Evolutionary conservation across 441 rosid genomes (phyloP), one percentile per base, ranked within the genome.

Genomic region (Populus hybrid): DNA sequence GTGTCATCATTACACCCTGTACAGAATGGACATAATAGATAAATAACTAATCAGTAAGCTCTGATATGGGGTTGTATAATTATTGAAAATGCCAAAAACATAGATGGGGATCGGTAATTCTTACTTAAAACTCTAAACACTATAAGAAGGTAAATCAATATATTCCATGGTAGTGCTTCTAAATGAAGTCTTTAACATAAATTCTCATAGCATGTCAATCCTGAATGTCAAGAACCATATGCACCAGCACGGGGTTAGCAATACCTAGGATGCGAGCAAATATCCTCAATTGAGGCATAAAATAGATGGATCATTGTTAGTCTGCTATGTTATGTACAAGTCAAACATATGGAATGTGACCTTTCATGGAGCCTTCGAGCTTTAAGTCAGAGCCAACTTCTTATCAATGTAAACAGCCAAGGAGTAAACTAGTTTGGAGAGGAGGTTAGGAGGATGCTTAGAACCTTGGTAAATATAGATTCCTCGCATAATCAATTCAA

Each of bases 1-100:
- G 99, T 56, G 99, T 92, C 99, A 97, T 97, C 97, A 94, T 94
- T 45, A 97, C 98, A 80, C 99, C 99, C 99, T 97, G 86, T 21
- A 84, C 66, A 79, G 84, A 76, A 82, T 73, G 36, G 21, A 78
- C 68, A 77, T 2, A 33, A 56, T 35, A n/a, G 26, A 81, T 50
- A 61, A 69, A 33, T 73, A 24, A 64, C 66, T 31, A 74, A 35
- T 75, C 18, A 31, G 64, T 36, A 80, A 74, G 73, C 75, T 61
- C 40, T 31, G 33, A 36, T 76, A 71, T 59, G 36, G 26, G 67
- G 45, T 72, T 28, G 56, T 64, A 61, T 10, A 70, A 59, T 26
- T 64, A 33, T 24, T 72, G 2, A 18, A 69, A 70, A 18, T 65
- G 64, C 26, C 21, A 77, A 68, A 66, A 10, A 56, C 45, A 68